These are phyloP conservation scores for Styphnolobium japonicum DNA, from an alignment of 306 rosid species.

Conservation along the genomic window DNA sequence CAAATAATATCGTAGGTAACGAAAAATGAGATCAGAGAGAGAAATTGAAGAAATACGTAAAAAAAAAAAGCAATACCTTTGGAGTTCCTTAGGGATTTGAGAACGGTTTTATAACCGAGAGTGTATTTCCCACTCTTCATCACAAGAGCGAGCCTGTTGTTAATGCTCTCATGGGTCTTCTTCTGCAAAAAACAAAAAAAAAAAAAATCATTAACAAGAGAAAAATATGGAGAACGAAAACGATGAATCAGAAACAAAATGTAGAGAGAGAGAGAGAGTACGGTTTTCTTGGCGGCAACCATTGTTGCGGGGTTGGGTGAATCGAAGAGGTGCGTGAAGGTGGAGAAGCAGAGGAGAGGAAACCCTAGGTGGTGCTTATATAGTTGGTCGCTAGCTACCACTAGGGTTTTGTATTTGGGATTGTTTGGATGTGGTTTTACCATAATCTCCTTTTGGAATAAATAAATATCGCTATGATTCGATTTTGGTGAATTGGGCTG, in stretches of 20 bases:
- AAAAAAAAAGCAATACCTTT: constrained; percentile 38
- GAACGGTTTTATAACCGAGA: constrained; percentile 76
- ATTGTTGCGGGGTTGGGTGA: constrained; percentile 15
- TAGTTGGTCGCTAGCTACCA: background rate
- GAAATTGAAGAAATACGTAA: rapidly evolving
- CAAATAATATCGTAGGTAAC: background rate
- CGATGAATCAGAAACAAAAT: background rate
- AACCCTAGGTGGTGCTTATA: background rate
- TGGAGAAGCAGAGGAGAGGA: background rate
- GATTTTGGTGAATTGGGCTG: background rate
- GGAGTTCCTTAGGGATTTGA: constrained; percentile 66
- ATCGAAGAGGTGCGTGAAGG: background rate
- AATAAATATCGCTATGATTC: too few species aligned
- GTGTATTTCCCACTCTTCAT: constrained; percentile 89
- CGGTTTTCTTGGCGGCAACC: constrained; percentile 73
- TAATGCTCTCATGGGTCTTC: constrained; percentile 89
- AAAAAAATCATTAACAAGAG: background rate
- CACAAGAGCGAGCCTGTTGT: constrained; percentile 87
- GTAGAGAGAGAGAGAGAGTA: background rate
- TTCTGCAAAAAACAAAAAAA: constrained; percentile 25
- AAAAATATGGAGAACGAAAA: background rate
- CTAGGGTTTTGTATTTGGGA: constrained; percentile 10
- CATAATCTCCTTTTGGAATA: background rate
- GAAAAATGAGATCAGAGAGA: background rate
- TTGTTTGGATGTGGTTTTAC: background rate